phyloP scores from a whole-genome alignment of 2,329 filamentous ascomycete species.

The Xylaria sp. region DNA sequence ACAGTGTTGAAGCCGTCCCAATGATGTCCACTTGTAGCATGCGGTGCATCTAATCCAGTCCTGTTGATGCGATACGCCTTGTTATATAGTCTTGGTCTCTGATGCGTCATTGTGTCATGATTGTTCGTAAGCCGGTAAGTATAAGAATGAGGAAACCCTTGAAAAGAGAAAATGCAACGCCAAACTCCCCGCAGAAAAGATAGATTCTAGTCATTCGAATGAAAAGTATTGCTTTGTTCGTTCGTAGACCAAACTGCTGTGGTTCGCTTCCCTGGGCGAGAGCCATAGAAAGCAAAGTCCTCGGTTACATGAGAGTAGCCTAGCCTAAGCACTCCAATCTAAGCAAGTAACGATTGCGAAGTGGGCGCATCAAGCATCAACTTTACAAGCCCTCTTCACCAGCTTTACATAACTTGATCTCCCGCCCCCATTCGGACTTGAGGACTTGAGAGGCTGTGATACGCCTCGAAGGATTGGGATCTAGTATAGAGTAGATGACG shows the following conservation, averaged over 20 bases:
- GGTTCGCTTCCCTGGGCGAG: neutral
- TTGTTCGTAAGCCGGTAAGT: conserved; percentile 31
- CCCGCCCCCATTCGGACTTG: conserved; percentile 98
- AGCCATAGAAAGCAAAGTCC: neutral
- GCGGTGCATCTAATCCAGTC: conserved; percentile 47
- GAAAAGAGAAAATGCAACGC: conserved; percentile 39
- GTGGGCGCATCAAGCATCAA: conserved; percentile 19
- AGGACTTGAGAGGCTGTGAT: conserved; percentile 97
- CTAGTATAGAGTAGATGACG: conserved; percentile 98
- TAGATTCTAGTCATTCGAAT: conserved; percentile 41
- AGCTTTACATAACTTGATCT: conserved; percentile 96
- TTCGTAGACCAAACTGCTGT: conserved; percentile 11
- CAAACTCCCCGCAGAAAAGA: conserved; percentile 47
- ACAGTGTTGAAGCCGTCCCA: conserved; percentile 41
- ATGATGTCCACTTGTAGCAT: conserved; percentile 45
- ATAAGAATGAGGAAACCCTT: conserved; percentile 31
- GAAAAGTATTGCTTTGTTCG: conserved; percentile 26
- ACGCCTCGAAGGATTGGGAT: conserved; percentile 90
- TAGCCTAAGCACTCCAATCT: neutral
- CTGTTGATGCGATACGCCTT: conserved; percentile 46
- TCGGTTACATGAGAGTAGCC: conserved; percentile 18
- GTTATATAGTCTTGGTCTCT: conserved; percentile 44
- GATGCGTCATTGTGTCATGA: conserved; percentile 39
- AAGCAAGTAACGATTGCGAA: conserved; percentile 30
- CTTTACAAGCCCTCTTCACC: conserved; percentile 89